A percentile compares a stretch with the other conserved stretches of the same genome.
phyloP scores from a whole-genome alignment of 2,329 filamentous ascomycete species.

The Hirsutella minnesotensis region DNA sequence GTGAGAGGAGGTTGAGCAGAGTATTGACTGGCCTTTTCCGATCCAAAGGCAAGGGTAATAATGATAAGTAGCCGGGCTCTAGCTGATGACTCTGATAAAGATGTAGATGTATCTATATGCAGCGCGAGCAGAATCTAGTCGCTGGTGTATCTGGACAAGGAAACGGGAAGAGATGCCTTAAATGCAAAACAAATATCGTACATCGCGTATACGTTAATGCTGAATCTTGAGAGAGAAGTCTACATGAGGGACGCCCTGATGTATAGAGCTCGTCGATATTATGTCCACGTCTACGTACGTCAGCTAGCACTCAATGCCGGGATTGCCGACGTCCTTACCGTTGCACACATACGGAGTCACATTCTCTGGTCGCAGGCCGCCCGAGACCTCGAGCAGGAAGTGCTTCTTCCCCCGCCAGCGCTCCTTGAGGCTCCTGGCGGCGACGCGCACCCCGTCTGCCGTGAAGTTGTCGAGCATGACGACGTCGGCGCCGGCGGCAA shows the following conservation, averaged over 20 bases:
- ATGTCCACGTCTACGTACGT: slow-evolving; percentile 69
- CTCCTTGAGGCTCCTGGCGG: slow-evolving; percentile 64
- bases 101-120: too few relatives aligned
- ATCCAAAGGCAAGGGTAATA: neutral
- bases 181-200: neutral
- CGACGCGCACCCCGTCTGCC: slow-evolving; percentile 61
- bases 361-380: slow-evolving; percentile 77
- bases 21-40: neutral
- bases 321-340: too few relatives aligned
- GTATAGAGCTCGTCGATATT: slow-evolving; percentile 90
- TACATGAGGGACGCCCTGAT: slow-evolving; percentile 86
- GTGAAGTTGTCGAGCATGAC: slow-evolving; percentile 97
- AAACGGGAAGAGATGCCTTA: neutral
- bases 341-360: slow-evolving; percentile 69
- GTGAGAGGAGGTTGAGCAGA: neutral
- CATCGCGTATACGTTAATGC: slow-evolving; percentile 13
- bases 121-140: too few relatives aligned
- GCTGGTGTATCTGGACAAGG: neutral
- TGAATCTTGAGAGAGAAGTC: slow-evolving; percentile 92
- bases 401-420: slow-evolving; percentile 63
- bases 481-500: slow-evolving; percentile 81
- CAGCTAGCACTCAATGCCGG: too few relatives aligned
- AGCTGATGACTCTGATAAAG: too few relatives aligned
- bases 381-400: slow-evolving; percentile 85
- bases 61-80: too few relatives aligned